A percentile compares a stretch with the other conserved stretches of the same genome.
Conservation (phyloP, 352 stramenopile species). For the Phytophthora cactorum region DNA sequence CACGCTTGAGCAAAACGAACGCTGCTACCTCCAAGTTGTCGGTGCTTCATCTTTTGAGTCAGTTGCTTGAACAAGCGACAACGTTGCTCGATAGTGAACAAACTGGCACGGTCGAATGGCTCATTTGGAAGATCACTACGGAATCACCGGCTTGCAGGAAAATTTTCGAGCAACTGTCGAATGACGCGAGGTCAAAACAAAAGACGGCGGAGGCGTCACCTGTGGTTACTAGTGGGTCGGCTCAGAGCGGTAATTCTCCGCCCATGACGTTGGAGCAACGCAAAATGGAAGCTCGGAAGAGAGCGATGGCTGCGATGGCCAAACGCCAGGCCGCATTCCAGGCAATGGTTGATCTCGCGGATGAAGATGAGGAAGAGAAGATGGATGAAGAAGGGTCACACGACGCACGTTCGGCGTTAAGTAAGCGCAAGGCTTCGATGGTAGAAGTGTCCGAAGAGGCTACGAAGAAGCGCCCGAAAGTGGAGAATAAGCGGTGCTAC, state of each 20-base stretch:
- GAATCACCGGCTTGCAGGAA: slow-evolving; percentile 52
- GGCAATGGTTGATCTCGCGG: slow-evolving; percentile 77
- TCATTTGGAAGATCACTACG: slow-evolving; percentile 63
- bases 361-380: slow-evolving; percentile 47
- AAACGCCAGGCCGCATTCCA: slow-evolving; percentile 86
- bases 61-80: slow-evolving; percentile 51
- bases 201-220: slow-evolving; percentile 20
- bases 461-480: slow-evolving; percentile 56
- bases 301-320: slow-evolving; percentile 80
- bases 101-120: slow-evolving; percentile 73
- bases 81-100: slow-evolving; percentile 79
- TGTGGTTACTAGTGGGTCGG: slow-evolving; percentile 3
- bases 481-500: slow-evolving; percentile 47
- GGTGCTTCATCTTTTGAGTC: slow-evolving; percentile 58
- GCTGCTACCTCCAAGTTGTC: slow-evolving; percentile 46
- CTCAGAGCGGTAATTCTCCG: slow-evolving; percentile 10
- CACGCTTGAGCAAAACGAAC: slow-evolving; percentile 46
- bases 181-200: slow-evolving; percentile 37
- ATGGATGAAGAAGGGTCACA: slow-evolving; percentile 33
- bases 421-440: slow-evolving; percentile 55
- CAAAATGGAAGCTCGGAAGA: slow-evolving; percentile 80
- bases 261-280: slow-evolving; percentile 73
- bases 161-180: slow-evolving; percentile 43
- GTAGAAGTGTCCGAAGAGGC: slow-evolving; percentile 39
- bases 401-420: slow-evolving; percentile 33